Percentiles rank a stretch among this genome's conserved stretches.
These are phyloP conservation scores for Cladophialophora bantiana DNA, from an alignment of 2,329 filamentous ascomycete species.

Conservation along the genomic window DNA sequence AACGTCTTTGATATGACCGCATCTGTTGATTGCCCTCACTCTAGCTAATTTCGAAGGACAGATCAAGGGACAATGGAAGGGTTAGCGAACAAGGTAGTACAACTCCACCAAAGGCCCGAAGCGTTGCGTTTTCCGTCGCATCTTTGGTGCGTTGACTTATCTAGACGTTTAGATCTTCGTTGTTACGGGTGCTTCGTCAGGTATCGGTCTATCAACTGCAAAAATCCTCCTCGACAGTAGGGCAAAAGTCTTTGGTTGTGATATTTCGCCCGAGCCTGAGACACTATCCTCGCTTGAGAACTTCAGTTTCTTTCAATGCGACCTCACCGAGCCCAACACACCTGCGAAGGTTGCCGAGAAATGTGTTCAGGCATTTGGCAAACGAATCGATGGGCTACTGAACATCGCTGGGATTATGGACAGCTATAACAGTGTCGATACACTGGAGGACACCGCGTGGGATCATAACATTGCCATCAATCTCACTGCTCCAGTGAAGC, in stretches of 20 bases:
- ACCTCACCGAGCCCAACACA: neutral
- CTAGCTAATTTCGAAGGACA: no score
- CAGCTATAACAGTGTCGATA: slow-evolving; percentile 17
- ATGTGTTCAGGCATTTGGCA: slow-evolving; percentile 4
- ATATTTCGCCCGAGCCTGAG: neutral
- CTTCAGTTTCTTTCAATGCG: no score
- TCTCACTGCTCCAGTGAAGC: slow-evolving; percentile 6
- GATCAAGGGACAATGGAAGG: no score
- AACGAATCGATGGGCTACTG: slow-evolving; percentile 1
- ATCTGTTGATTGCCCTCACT: no score
- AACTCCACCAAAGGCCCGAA: no score
- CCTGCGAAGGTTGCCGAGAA: neutral
- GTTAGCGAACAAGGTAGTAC: no score
- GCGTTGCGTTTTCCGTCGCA: no score
- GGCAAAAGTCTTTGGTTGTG: slow-evolving; percentile 12
- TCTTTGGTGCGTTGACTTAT: no score
- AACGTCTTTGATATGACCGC: no score
- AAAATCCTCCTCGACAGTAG: neutral
- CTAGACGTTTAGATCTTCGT: neutral
- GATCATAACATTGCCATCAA: slow-evolving; percentile 9
- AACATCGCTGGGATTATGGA: slow-evolving; percentile 20
- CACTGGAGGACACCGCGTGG: slow-evolving; percentile 7
- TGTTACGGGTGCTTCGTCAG: slow-evolving; percentile 12
- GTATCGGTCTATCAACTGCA: slow-evolving; percentile 8
- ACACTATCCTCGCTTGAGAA: no score